Base-by-base conservation (phyloP, 805 yeast genomes). In the Candida qinlingensis region DNA sequence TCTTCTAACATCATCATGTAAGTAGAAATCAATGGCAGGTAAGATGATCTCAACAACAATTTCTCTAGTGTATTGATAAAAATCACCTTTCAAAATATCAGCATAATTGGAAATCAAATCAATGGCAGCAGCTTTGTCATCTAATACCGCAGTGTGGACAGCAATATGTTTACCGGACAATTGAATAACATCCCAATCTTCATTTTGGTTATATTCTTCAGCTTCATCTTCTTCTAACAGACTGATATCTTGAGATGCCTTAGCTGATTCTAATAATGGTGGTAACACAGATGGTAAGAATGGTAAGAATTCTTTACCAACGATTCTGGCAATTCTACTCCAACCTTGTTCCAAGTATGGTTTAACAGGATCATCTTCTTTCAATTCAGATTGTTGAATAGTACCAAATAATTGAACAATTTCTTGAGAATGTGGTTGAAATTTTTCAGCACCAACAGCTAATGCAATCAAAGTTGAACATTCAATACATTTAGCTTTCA, bases 161-260 rank as follows among this genome's bases (percentile, higher is more conserved):
- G 97, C 98, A 60, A 94, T 81, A 61, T 88, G 91, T 66, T 89
- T 91, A 46, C 98, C 99, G 31, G 88, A 82, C 41, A 91, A 72
- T 57, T 89, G 89, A 47, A 94, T 83, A 41, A 94, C 94, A 61
- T 94, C 98, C 94, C 97, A 94, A 53, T 90, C 97, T 46, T 90
- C 95, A 58, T 88, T 87, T 60, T 81, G 83, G 57, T 82, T 85
- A 54, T 80, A 80, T 55, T 87, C 87, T 43, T 87, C 94, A 48
- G 95, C 96, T 50, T 85, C 91, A 55, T 91, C 96, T 51, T 80
- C 85, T 58, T 92, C 98, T 46, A 94, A 78, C 41, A 94, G 71
- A 38, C 92, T 84, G 49, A 92, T 82, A 64, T 90, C 97, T 60
- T 92, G 97, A 25, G 89, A 78, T 10, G 94, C 91, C 62, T 83